phyloP scores from a whole-genome alignment of 192 early-diverging fungal genomes.

The Umbelopsis vinacea region DNA sequence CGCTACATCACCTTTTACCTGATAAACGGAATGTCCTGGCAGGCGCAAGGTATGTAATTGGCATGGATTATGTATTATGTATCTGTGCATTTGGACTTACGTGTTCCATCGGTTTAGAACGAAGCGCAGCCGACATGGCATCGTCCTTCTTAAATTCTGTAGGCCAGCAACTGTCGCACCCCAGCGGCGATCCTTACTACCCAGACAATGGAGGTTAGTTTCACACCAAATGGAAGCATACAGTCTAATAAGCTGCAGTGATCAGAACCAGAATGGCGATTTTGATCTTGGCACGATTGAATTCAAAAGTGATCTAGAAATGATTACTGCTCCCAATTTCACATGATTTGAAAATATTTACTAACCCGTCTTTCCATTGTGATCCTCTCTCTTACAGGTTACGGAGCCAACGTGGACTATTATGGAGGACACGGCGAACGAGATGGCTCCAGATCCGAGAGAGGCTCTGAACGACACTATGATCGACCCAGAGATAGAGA shows the following conservation, averaged over 20 bases:
- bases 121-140: slow-evolving; percentile 24
- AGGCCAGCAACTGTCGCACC: slow-evolving; percentile 20
- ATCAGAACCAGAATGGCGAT: background rate
- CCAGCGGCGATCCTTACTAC: slow-evolving; percentile 16
- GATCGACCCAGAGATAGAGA: slow-evolving; percentile 48
- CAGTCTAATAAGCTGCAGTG: background rate
- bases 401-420: slow-evolving; percentile 23
- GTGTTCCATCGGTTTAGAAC: background rate
- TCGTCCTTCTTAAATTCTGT: slow-evolving; percentile 29
- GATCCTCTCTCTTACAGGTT: background rate
- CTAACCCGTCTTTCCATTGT: background rate
- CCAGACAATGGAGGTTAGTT: slow-evolving; percentile 17
- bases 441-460: background rate
- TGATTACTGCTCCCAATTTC: too few species aligned
- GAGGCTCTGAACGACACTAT: slow-evolving; percentile 36
- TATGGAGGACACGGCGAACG: slow-evolving; percentile 20
- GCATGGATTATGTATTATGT: too few species aligned
- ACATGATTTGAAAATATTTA: too few species aligned
- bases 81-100: background rate
- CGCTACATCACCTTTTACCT: background rate
- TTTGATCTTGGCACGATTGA: slow-evolving; percentile 15
- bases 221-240: background rate
- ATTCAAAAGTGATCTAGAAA: slow-evolving; percentile 16
- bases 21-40: slow-evolving; percentile 19
- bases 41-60: slow-evolving; percentile 10